Base-by-base conservation (phyloP, 495 filamentous ascomycete genomes). In the Staphylotrichum longicolle region DNA sequence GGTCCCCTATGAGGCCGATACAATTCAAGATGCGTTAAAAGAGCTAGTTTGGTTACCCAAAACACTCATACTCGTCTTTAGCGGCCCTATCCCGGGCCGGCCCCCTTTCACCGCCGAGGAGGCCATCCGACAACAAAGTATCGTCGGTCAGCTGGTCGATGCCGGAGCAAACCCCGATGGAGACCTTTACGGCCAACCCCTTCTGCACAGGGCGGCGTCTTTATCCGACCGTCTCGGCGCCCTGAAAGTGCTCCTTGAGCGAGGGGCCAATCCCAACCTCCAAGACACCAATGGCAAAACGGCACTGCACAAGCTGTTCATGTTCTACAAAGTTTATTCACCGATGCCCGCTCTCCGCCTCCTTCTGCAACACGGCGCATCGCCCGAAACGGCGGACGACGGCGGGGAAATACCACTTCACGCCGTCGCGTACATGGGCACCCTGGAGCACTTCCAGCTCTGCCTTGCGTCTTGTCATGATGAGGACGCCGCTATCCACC, bases 401-500 rank as follows among this genome's bases (percentile, higher is more conserved):
- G 45, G 49, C 35, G 59, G 58, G 14, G 65, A 62, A n/a, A 60
- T 56, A 15, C 49, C 54, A 20, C 39, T 68, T 7, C 58, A 68
- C 27, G 33, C 52, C 30, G 54, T 53, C 40, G 55, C 54, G n/a
- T 35, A 48, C 46, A 48, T 20, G 6, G 59, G 51, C 7, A 58
- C 51, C 10, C 54, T 60, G 15, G 39, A 65, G 33, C n/a, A 46
- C 5, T 30, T 68, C 15, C 35, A 47, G n/a, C 55, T 65, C n/a
- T 65, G 54, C 45, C 65, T 68, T 5, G 27, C 34, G 7, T 8
- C 35, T 12, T 54, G 50, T 33, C 3, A 12, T 5, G 30, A 41
- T 30, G 32, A 47, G 12, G 50, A 54, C 20, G 32, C 47, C 12
- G 51, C 52, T 9, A 37, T 66, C 7, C 37, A 50, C 27, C 51